Base-by-base conservation (phyloP, 2,329 filamentous ascomycete genomes). In the Exophiala sp. region DNA sequence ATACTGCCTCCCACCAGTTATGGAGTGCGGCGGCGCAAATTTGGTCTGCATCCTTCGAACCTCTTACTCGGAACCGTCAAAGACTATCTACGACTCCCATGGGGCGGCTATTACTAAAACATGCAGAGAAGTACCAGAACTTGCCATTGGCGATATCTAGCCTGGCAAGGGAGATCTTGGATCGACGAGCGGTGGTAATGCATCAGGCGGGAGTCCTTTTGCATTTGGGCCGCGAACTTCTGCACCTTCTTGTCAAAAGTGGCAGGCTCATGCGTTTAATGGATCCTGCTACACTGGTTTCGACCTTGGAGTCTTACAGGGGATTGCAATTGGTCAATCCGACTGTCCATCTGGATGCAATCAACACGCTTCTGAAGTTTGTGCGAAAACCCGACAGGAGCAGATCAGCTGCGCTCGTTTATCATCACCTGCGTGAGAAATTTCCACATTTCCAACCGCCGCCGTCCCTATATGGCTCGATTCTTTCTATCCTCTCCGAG, bases 361-460 rank as follows among this genome's bases (percentile, higher is more conserved):
- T 65, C 13, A 57, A 65, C 24, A 60, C 59, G n/a, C 56, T 68
- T 2, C 53, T 70, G 16, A 56, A 61, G 39, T 22, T 46, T 67
- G 22, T 57, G 66, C 34, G 58, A 53, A 46, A 57, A 29, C 34
- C 37, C 11, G 38, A 55, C 24, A 49, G 51, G 34, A 44, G 44
- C 14, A 27, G 46, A 14, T 30, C 60, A n/a, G 57, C 55, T 10
- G 60, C 70, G 29, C 48, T 70, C 22, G 47, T 73, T 23, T 74
- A 73, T 52, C 68, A 67, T 22, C 66, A 69, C 46, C 63, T 70
- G 43, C 68, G 70, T 27, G 64, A 59, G 14, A 46, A 16, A 7
- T 48, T 52, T 14, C 54, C 54, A 2, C 47, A 48, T 2, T 38
- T 40, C 27, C 27, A 32, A n/a, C 51, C 51, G 19, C 14, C 34